These are phyloP conservation scores for Plicaturopsis crispa DNA, from an alignment of 768 basidiomycete species.

Conservation along the genomic window DNA sequence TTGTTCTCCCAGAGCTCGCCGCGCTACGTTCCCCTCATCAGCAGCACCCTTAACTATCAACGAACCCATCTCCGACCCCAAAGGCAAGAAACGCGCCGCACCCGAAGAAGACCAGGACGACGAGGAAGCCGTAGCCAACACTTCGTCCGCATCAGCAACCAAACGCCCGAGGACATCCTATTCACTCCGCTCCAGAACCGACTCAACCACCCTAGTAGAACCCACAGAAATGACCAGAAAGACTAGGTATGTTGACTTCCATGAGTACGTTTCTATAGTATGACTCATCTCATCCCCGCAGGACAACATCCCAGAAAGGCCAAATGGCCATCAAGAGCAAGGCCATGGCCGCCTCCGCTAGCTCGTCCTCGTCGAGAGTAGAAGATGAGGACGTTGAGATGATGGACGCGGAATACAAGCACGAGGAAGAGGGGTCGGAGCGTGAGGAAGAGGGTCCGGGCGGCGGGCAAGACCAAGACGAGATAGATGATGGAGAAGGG, in stretches of 20 bases:
- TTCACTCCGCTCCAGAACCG: slow-evolving; percentile 56
- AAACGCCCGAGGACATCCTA: slow-evolving; percentile 62
- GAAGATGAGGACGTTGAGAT: slow-evolving; percentile 75
- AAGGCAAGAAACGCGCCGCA: slow-evolving; percentile 90
- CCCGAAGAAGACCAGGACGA: slow-evolving; percentile 66
- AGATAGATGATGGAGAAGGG: slow-evolving; percentile 44
- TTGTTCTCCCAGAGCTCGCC: slow-evolving; percentile 45
- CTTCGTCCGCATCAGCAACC: slow-evolving; percentile 36
- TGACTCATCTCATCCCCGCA: slow-evolving; percentile 17
- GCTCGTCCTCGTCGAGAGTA: slow-evolving; percentile 40
- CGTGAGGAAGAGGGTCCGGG: slow-evolving; percentile 35
- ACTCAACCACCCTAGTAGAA: slow-evolving; percentile 30
- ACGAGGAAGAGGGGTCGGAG: slow-evolving; percentile 35
- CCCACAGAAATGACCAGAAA: slow-evolving; percentile 68
- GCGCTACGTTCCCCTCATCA: slow-evolving; percentile 38
- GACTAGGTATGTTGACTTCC: slow-evolving; percentile 38
- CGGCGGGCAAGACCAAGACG: slow-evolving; percentile 32
- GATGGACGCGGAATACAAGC: slow-evolving; percentile 50
- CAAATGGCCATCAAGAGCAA: slow-evolving; percentile 54
- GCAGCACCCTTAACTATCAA: slow-evolving; percentile 54
- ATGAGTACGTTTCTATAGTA: slow-evolving; percentile 5
- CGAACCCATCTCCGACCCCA: slow-evolving; percentile 68
- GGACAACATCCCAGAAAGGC: slow-evolving; percentile 47
- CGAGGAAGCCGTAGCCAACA: slow-evolving; percentile 39
- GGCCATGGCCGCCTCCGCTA: slow-evolving; percentile 43